Evolutionary conservation across 306 rosid genomes (phyloP), one percentile per base, ranked within the genome.

Genomic region (Fragaria iinumae): DNA sequence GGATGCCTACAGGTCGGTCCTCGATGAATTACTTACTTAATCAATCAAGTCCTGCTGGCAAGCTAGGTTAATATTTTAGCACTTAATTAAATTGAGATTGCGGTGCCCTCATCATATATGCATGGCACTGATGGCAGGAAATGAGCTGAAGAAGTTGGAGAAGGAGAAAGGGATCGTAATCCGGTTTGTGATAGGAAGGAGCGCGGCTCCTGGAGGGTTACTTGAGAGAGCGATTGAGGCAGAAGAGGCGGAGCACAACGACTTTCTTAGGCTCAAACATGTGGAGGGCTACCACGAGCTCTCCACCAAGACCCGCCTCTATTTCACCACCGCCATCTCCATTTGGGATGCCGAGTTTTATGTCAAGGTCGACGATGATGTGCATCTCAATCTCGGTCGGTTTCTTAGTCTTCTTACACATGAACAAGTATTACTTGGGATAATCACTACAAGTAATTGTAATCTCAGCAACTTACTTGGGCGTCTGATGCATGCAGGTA

Each of bases 281-380:
- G 88, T 90, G 32, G 98, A 94, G 72, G 96, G 96, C 25, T 94
- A 94, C 77, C 97, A 92, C 34, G 87, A 88, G 50, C 89, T 94
- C 36, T 94, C 98, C 45, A 57, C 98, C 72, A 94, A 94, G 88
- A 94, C 98, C 25, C 89, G 95, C 57, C 65, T 89, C 53, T 94
- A 80, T 50, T 94, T 94, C 82, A 86, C 92, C 71, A 85, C 95
- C 2, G 88, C 90, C 55, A 78, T 85, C 50, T 79, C 98, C 25
- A 50, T 89, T 25, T 94, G 98, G 98, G 93, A 88, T 55, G 98
- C 97, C 29, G 84, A 84, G 7, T 94, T 94, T 79, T 94, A 88
- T 72, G 95, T 94, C 69, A 94, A 94, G 83, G 96, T 94, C 1
- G 98, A 94, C 67, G 98, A 94, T 44, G 98, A 94, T 50, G 70